Evolutionary conservation across 306 rosid genomes (phyloP).

Genomic region (Cicer bijugum): DNA sequence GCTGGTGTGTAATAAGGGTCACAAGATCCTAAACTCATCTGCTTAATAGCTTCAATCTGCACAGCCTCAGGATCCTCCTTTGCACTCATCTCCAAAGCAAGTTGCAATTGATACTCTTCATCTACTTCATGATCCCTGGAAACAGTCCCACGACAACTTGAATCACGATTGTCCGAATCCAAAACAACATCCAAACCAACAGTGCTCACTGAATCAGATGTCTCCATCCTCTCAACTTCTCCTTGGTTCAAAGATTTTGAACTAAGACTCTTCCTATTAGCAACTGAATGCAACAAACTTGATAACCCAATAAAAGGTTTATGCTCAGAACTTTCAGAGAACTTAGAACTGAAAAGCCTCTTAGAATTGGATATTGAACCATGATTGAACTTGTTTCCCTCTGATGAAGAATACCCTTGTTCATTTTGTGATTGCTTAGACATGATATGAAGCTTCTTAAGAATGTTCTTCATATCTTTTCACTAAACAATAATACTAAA

Average conservation of each 20-base stretch:
- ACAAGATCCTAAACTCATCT: slow-evolving; percentile 94
- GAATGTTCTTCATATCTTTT: slow-evolving; percentile 81
- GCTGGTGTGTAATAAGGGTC: slow-evolving; percentile 82
- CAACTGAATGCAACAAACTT: slow-evolving; percentile 74
- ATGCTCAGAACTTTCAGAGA: slow-evolving; percentile 62
- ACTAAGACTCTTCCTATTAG: slow-evolving; percentile 60
- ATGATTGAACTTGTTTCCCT: slow-evolving; percentile 56
- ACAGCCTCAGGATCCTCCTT: slow-evolving; percentile 99
- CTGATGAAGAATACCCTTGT: slow-evolving; percentile 72
- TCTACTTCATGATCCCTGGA: slow-evolving; percentile 85
- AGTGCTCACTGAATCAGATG: slow-evolving; percentile 59
- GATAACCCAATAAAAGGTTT: slow-evolving; percentile 75
- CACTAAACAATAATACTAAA: slow-evolving; percentile 45
- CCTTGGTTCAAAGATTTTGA: slow-evolving; percentile 56
- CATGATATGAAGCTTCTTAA: slow-evolving; percentile 89
- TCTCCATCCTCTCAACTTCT: slow-evolving; percentile 61
- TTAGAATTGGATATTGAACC: slow-evolving; percentile 58
- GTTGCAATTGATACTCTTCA: slow-evolving; percentile 90
- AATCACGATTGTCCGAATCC: slow-evolving; percentile 66
- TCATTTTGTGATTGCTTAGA: slow-evolving; percentile 66
- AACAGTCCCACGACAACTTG: slow-evolving; percentile 54
- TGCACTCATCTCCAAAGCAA: slow-evolving; percentile 93
- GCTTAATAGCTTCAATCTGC: slow-evolving; percentile 97
- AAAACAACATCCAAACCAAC: slow-evolving; percentile 62
- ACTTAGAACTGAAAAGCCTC: slow-evolving; percentile 50